Conservation (phyloP, 116 monocot genomes). For the Iris pallida region DNA sequence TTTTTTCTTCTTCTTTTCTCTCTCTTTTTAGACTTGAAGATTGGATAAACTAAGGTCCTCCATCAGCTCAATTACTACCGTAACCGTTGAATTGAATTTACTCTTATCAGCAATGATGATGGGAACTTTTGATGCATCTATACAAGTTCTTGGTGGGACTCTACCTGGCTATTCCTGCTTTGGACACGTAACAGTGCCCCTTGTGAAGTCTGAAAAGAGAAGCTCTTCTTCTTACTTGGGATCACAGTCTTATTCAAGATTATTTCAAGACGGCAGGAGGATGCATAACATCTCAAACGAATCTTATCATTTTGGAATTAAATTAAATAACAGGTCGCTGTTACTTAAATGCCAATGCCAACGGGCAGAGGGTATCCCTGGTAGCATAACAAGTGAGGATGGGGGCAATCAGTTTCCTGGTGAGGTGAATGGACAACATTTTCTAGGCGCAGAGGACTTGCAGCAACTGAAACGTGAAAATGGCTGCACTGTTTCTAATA, state of each 20-base stretch:
- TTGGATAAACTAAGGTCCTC: too few species aligned
- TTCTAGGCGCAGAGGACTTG: slow-evolving; percentile 16
- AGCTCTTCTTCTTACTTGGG: slow-evolving; percentile 4
- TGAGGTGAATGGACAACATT: slow-evolving; percentile 23
- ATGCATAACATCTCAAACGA: not conserved
- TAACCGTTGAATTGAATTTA: too few species aligned
- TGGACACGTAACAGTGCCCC: slow-evolving; percentile 13
- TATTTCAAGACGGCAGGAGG: slow-evolving; percentile 6
- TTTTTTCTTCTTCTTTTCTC: too few species aligned
- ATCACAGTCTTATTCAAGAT: slow-evolving; percentile 3
- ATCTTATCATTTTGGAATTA: not conserved
- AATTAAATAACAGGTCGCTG: slow-evolving; percentile 3
- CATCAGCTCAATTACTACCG: too few species aligned
- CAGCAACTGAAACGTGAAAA: slow-evolving; percentile 15
- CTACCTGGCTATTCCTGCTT: slow-evolving; percentile 16
- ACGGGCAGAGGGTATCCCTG: slow-evolving; percentile 17
- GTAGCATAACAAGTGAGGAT: slow-evolving; percentile 33
- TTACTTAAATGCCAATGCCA: slow-evolving; percentile 28
- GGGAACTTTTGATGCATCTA: slow-evolving; percentile 30
- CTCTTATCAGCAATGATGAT: slow-evolving; percentile 4
- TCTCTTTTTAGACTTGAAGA: too few species aligned
- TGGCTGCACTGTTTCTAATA: slow-evolving; percentile 10
- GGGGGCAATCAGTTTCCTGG: slow-evolving; percentile 28
- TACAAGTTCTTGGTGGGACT: slow-evolving; percentile 14
- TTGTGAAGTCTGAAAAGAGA: slow-evolving; percentile 15